phyloP scores from a whole-genome alignment of 129 eudicot genomes.

The Escallonia herrerae region DNA sequence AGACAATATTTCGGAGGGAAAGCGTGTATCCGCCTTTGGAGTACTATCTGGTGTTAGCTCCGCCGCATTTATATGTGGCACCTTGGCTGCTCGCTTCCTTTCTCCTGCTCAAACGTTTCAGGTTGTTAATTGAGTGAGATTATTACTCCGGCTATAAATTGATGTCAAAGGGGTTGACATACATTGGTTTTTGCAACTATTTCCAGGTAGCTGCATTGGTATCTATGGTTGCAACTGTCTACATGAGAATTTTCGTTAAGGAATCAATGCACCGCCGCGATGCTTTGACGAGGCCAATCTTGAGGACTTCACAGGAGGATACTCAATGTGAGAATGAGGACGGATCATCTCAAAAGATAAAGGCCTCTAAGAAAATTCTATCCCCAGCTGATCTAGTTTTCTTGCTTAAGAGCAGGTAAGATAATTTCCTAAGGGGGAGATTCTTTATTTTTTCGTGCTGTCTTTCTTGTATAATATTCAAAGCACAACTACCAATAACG shows the following conservation, averaged over 20 bases:
- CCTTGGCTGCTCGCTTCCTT: conserved; percentile 40
- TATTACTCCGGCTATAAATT: background rate
- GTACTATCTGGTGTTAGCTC: conserved; percentile 42
- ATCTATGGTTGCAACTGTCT: conserved; percentile 25
- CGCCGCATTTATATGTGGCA: conserved; percentile 42
- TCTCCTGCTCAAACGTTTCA: conserved; percentile 46
- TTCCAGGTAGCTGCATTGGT: conserved; percentile 35
- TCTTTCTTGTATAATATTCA: too few relatives aligned
- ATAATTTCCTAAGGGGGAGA: background rate
- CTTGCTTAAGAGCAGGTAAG: conserved; percentile 33
- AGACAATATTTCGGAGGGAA: conserved; percentile 33
- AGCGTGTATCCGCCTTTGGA: conserved; percentile 41
- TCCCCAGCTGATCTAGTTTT: conserved; percentile 28
- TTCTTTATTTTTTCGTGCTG: too few relatives aligned
- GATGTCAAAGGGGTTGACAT: background rate
- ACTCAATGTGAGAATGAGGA: conserved; percentile 21
- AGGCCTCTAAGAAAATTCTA: conserved; percentile 26
- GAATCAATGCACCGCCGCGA: conserved; percentile 20
- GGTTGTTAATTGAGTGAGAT: conserved; percentile 8
- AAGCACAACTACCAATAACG: too few relatives aligned
- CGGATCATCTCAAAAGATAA: conserved; percentile 12
- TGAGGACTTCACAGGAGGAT: too few relatives aligned
- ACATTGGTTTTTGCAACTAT: background rate
- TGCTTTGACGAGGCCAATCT: background rate
- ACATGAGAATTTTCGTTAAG: conserved; percentile 42